Evolutionary conservation across 768 basidiomycete species (phyloP).

Genomic region (Leccinum variicolor): DNA sequence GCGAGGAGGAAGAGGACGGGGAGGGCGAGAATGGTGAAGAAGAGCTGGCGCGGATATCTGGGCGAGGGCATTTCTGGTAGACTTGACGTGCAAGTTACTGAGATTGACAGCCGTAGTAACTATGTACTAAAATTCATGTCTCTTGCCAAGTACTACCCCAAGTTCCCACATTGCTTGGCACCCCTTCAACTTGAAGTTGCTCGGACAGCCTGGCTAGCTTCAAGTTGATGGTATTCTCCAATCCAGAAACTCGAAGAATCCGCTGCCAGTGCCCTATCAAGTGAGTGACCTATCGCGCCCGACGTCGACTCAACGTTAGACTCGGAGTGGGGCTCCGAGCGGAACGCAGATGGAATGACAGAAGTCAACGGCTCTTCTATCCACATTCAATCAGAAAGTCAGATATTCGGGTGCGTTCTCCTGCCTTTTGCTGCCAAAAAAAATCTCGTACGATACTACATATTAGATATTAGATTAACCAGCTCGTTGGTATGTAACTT

Average conservation of each 20-base stretch:
- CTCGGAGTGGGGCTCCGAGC: neutral
- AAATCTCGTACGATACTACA: neutral
- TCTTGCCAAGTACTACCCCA: too few species aligned
- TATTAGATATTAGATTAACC: too few species aligned
- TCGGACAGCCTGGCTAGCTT: too few species aligned
- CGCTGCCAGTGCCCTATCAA: neutral
- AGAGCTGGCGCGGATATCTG: constrained; percentile 41
- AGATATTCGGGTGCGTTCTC: neutral
- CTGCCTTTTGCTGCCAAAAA: neutral
- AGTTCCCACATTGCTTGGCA: too few species aligned
- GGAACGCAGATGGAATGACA: neutral
- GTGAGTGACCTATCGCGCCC: too few species aligned
- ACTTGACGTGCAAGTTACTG: neutral
- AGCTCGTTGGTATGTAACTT: neutral
- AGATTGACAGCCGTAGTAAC: neutral
- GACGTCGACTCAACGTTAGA: neutral
- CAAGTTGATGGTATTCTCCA: too few species aligned
- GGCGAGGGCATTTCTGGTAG: constrained; percentile 14
- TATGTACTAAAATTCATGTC: neutral
- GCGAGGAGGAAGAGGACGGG: constrained; percentile 32
- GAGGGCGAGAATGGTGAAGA: constrained; percentile 36
- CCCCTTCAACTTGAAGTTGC: too few species aligned
- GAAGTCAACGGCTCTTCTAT: neutral
- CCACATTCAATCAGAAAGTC: neutral
- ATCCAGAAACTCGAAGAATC: neutral